These are phyloP conservation scores for Oryza longistaminata DNA, from an alignment of 176 grass and related monocot species.

Conservation along the genomic window DNA sequence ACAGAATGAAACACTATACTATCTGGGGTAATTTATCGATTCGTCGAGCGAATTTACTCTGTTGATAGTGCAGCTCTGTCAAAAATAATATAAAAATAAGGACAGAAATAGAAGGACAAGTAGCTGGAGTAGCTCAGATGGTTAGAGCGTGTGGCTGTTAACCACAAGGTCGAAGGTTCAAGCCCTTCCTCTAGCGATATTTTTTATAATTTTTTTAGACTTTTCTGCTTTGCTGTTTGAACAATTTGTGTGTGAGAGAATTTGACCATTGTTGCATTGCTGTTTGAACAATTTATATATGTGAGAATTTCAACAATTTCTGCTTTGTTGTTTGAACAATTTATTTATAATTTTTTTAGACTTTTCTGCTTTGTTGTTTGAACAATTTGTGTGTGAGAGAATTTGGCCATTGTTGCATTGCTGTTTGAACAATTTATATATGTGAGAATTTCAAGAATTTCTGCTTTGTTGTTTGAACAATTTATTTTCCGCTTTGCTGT, in stretches of 20 bases:
- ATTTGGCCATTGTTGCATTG: too few species aligned
- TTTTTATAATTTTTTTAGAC: background rate
- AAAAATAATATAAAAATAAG: too few species aligned
- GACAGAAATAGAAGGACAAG: too few species aligned
- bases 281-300: background rate
- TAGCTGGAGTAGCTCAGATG: conserved; percentile 90
- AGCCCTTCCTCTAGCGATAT: conserved; percentile 70
- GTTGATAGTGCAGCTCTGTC: too few species aligned
- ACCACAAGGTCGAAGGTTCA: conserved; percentile 94
- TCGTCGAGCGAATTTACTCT: too few species aligned
- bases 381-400: background rate
- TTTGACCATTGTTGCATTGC: too few species aligned
- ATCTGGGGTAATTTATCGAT: too few species aligned
- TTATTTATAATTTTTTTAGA: too few species aligned
- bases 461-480: background rate
- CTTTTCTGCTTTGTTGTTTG: background rate
- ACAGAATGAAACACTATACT: background rate
- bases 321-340: too few species aligned
- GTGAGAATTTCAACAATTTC: too few species aligned
- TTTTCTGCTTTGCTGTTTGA: background rate
- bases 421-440: background rate
- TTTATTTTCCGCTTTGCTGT: background rate
- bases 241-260: background rate
- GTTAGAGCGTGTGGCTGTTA: conserved; percentile 96
- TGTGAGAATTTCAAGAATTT: background rate